Percentiles rank a stretch among this genome's conserved stretches.
These are phyloP conservation scores for Pulveroboletus sp. DNA, from an alignment of 768 basidiomycete species.

Conservation along the genomic window DNA sequence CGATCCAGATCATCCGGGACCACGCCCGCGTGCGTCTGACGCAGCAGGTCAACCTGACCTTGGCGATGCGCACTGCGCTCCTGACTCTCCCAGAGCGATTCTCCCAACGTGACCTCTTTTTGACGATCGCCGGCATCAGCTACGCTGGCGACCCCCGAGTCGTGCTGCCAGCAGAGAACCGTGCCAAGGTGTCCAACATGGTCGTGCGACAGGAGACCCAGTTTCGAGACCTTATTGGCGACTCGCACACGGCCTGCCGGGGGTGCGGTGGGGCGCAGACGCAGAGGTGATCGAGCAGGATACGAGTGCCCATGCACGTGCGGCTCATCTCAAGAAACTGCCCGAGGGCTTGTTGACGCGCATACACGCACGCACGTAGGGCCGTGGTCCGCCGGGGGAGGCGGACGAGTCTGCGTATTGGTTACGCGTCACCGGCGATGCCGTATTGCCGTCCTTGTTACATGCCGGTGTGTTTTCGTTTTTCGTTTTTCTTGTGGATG, in stretches of 20 bases:
- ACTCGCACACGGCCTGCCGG: slow-evolving; percentile 72
- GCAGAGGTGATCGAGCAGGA: slow-evolving; percentile 69
- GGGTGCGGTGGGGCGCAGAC: slow-evolving; percentile 65
- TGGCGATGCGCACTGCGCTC: slow-evolving; percentile 86
- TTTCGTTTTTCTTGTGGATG: background rate
- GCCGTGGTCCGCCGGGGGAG: slow-evolving; percentile 39
- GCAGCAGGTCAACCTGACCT: slow-evolving; percentile 89
- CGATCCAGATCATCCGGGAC: slow-evolving; percentile 87
- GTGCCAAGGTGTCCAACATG: slow-evolving; percentile 91
- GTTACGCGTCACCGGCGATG: slow-evolving; percentile 65
- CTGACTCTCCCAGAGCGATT: slow-evolving; percentile 82
- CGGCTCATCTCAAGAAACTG: slow-evolving; percentile 73
- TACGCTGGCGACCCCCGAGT: slow-evolving; percentile 93
- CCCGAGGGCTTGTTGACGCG: slow-evolving; percentile 61
- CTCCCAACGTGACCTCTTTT: slow-evolving; percentile 77
- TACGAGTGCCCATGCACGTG: slow-evolving; percentile 57
- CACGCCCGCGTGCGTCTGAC: slow-evolving; percentile 89
- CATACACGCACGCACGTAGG: slow-evolving; percentile 40
- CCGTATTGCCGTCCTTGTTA: slow-evolving; percentile 49
- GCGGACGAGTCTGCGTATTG: slow-evolving; percentile 75
- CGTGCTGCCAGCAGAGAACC: slow-evolving; percentile 91
- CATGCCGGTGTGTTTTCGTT: slow-evolving; percentile 46
- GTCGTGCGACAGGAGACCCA: slow-evolving; percentile 76
- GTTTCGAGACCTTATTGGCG: slow-evolving; percentile 82
- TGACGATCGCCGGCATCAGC: slow-evolving; percentile 78